phyloP scores from a whole-genome alignment of 2,329 filamentous ascomycete species.

The Exophiala dermatitidis region DNA sequence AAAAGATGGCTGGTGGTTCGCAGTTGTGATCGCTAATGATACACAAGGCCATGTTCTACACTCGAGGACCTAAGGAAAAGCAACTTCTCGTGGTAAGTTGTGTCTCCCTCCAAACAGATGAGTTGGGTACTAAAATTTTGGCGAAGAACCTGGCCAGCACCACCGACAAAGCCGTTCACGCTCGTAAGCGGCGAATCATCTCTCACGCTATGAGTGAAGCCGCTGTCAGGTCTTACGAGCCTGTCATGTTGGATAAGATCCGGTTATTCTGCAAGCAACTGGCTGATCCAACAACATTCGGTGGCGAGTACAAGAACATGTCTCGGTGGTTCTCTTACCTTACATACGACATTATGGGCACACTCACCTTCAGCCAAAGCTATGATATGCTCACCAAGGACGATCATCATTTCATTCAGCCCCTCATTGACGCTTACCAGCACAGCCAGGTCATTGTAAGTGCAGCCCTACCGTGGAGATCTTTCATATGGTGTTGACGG shows the following conservation, averaged over 20 bases:
- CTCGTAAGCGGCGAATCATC: constrained; percentile 29
- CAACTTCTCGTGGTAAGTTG: not conserved
- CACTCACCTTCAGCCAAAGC: constrained; percentile 6
- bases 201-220: constrained; percentile 32
- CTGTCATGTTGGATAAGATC: constrained; percentile 1
- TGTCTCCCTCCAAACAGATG: too few species aligned
- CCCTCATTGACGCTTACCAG: constrained; percentile 4
- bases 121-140: too few species aligned
- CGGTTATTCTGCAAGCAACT: constrained; percentile 1
- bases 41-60: not conserved
- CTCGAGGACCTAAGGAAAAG: constrained; percentile 1
- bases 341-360: constrained; percentile 12
- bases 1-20: too few species aligned
- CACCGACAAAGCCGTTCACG: constrained; percentile 6
- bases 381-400: constrained; percentile 8
- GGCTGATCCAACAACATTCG: not conserved
- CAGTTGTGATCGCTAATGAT: too few species aligned
- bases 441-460: constrained; percentile 3
- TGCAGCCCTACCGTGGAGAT: not conserved
- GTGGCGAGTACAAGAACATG: constrained; percentile 1
- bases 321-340: constrained; percentile 7
- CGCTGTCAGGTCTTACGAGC: constrained; percentile 23
- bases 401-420: constrained; percentile 2
- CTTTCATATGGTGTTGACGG: not conserved
- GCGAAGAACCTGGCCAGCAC: not conserved